These are phyloP conservation scores for Pseudotsuga menziesii DNA, from an alignment of 75 land plant genomes.

Conservation along the genomic window DNA sequence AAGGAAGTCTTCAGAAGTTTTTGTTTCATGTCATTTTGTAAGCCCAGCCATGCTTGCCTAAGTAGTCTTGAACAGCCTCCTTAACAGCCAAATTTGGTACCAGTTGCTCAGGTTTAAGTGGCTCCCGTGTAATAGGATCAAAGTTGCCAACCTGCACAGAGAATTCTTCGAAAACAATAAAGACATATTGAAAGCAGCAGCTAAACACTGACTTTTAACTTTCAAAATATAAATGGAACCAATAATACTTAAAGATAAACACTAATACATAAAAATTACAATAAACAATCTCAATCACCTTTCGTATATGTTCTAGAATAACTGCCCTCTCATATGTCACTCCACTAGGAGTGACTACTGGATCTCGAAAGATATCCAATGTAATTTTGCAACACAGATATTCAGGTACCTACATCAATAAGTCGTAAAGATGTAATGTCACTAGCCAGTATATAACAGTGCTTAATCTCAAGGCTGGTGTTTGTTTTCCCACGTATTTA, in stretches of 20 bases:
- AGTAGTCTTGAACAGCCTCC: conserved; percentile 85
- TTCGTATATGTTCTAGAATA: conserved; percentile 73
- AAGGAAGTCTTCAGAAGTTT: too few species aligned
- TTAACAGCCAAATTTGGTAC: conserved; percentile 86
- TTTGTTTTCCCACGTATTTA: background rate
- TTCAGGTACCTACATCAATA: conserved; percentile 62
- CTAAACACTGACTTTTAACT: background rate
- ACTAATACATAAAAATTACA: background rate
- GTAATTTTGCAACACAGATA: conserved; percentile 85
- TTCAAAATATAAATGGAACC: background rate
- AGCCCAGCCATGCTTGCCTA: conserved; percentile 86
- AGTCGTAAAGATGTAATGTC: background rate
- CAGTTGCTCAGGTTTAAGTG: conserved; percentile 56
- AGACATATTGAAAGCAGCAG: background rate
- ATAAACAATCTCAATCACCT: conserved; percentile 37
- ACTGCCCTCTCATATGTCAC: conserved; percentile 84
- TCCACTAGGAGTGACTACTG: conserved; percentile 88
- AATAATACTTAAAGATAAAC: background rate
- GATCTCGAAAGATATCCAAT: conserved; percentile 79
- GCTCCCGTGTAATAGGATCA: conserved; percentile 77
- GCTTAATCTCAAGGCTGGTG: background rate
- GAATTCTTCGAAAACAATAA: conserved; percentile 1
- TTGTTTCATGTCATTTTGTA: conserved; percentile 42
- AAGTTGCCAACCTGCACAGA: conserved; percentile 78
- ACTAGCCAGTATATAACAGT: background rate